Base-by-base conservation (phyloP, 805 yeast genomes). In the Candida sphagnicola region DNA sequence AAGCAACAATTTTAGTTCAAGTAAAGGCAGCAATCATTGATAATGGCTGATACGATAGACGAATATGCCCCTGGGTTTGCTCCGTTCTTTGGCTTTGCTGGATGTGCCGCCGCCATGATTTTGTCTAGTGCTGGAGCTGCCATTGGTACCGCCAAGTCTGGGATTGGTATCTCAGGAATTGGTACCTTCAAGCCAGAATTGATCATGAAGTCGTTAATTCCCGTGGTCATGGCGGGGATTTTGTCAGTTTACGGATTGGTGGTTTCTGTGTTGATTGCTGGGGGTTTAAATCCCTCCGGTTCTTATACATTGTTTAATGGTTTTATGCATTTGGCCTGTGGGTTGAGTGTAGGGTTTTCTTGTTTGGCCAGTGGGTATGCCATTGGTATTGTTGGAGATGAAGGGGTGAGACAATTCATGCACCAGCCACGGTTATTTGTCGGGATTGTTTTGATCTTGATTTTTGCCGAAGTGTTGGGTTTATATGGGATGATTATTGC, bases 211-310 rank as follows among this genome's bases (percentile, higher is more conserved):
- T 84, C 93, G 5, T 72, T 93, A 36, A 90, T 93, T 51, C 99
- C 99, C 13, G 99, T 93, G 34, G 96, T 93, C 48, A 89, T 93
- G 95, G 81, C 93, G 47, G 99, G 99, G 78, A 93, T 93, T 56
- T 70, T 93, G 44, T 89, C 98, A 8, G 96, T 93, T 37, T 93
- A 93, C 61, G 99, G 99, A 2, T 74, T 93, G 37, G 99, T 93
- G 16, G 99, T 93, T 34, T 85, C 96, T 13, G 99, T 93, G 30
- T 73, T 93, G 53, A 91, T 93, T 53, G 96, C 99, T 18, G 95
- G 93, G 30, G 89, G 87, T 5, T 70, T 90, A 50, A 75, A 82
- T 18, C 97, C 97, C 26, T 62, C 77, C 28, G 79, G 80, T 46
- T 76, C 80, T 35, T 90, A 93, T 65, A 81, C 96, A 3, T 67